Base-by-base conservation (phyloP, 106 monocot species). In the Apostasia ramifera region DNA sequence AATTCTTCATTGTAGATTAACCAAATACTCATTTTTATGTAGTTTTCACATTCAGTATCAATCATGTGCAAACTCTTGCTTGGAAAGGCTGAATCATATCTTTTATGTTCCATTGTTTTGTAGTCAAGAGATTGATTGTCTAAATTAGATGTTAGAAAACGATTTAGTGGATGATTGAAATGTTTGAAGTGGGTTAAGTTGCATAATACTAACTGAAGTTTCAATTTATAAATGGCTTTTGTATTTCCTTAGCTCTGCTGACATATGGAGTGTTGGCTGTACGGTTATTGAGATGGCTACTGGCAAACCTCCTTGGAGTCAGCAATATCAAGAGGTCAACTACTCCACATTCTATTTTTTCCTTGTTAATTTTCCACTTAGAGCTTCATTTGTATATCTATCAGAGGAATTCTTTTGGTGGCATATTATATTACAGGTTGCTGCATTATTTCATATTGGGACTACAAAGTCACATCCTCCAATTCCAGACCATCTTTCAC, bases 201-300 rank as follows among this genome's bases (percentile, higher is more conserved):
- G 26, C 26, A 26, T 26, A 26, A 26, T 26, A 26, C 26, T 26
- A 26, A 26, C 26, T 26, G 26, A 26, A 26, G 26, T 26, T 26
- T 26, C 26, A 26, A 26, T 26, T 26, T 26, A 26, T 26, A 26
- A 26, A 26, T 26, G 26, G 26, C 26, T 26, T 26, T 26, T 26
- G 26, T 38, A 66, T 49, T 6, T 64, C 45, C 48, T 56, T 66
- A 98, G 98, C 78, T 93, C 98, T 75, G 92, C 93, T 72, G 98
- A 98, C 67, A 98, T 98, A 63, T 93, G 98, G 98, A 98, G 98
- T 73, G 98, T 98, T 78, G 98, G 93, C 44, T 98, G 98, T 74
- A 98, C 98, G 58, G 77, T 98, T 53, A 98, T 98, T 71, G 98
- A 98, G 74, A 98, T 98, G 98, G 98, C 98, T 66, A 98, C 98